Conservation (phyloP, 2,329 filamentous ascomycete species). For the Emydomyces testavorans region DNA sequence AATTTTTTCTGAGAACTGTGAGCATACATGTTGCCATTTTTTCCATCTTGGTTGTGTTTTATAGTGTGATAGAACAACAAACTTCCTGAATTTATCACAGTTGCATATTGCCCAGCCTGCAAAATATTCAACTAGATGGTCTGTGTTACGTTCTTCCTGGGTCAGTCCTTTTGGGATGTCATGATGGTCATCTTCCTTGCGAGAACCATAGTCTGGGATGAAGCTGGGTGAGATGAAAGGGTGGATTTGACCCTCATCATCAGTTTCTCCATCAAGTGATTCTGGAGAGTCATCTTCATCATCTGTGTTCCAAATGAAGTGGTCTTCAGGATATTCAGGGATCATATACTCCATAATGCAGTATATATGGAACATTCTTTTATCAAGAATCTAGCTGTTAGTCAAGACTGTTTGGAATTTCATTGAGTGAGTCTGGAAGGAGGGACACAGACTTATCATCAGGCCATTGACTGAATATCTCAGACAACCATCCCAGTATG, state of each 20-base stretch:
- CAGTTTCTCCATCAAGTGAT: conserved; percentile 19
- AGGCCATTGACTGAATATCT: conserved; percentile 21
- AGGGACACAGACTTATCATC: conserved; percentile 19
- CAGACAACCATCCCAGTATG: conserved; percentile 27
- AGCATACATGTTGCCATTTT: conserved; percentile 24
- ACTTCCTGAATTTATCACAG: conserved; percentile 25
- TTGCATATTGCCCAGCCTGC: conserved; percentile 30
- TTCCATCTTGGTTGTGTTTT: conserved; percentile 22
- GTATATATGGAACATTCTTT: conserved; percentile 22
- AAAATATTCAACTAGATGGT: conserved; percentile 32
- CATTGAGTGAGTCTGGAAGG: neutral
- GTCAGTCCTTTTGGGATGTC: conserved; percentile 21
- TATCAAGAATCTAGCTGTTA: neutral
- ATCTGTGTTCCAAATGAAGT: conserved; percentile 8
- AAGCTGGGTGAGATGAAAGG: conserved; percentile 23
- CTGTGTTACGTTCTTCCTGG: conserved; percentile 24
- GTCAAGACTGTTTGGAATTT: neutral
- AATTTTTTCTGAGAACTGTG: neutral
- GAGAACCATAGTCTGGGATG: conserved; percentile 23
- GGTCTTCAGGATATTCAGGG: conserved; percentile 13
- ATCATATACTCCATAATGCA: conserved; percentile 22
- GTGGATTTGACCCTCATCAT: conserved; percentile 20
- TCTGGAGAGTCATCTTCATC: conserved; percentile 12
- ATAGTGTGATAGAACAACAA: conserved; percentile 22
- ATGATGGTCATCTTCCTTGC: conserved; percentile 19